phyloP scores from a whole-genome alignment of 2,329 filamentous ascomycete genomes.

The Alternaria sp. region DNA sequence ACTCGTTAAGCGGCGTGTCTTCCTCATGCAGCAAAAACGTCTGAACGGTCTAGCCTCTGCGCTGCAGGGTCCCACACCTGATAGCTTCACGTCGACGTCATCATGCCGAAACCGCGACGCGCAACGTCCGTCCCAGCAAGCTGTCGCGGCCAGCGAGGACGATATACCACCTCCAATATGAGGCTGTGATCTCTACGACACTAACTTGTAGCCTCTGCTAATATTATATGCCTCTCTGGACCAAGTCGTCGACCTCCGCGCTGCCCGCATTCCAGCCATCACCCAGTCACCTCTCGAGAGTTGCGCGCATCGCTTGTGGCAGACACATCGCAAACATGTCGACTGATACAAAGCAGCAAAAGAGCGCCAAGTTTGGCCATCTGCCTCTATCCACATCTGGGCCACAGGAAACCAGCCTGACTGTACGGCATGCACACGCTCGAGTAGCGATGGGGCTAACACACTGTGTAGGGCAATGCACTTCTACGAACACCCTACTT shows the following conservation, averaged over 20 bases:
- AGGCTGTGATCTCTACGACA: neutral
- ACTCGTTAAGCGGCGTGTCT: neutral
- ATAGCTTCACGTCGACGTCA: conserved; percentile 1
- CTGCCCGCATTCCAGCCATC: neutral
- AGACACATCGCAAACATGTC: conserved; percentile 15
- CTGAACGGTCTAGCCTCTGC: neutral
- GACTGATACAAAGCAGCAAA: conserved; percentile 21
- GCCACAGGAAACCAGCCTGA: conserved; percentile 48
- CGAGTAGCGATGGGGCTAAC: neutral
- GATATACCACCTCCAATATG: neutral
- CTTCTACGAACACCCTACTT: conserved; percentile 71
- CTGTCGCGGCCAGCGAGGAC: neutral
- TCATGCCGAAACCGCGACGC: neutral
- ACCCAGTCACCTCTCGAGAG: neutral
- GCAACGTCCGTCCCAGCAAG: neutral
- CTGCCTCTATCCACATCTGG: conserved; percentile 52
- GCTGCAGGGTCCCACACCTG: neutral
- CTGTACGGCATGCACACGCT: conserved; percentile 25
- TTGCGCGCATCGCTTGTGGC: neutral
- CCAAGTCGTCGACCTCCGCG: too few relatives aligned
- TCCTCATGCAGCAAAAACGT: neutral
- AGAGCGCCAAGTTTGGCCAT: conserved; percentile 45
- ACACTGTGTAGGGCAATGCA: conserved; percentile 45
- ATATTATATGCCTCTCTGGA: neutral
- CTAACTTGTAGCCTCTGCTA: neutral